Evolutionary conservation across 2,329 filamentous ascomycete species (phyloP), one percentile per base, ranked within the genome.

Genomic region (Seiridium cupressi): DNA sequence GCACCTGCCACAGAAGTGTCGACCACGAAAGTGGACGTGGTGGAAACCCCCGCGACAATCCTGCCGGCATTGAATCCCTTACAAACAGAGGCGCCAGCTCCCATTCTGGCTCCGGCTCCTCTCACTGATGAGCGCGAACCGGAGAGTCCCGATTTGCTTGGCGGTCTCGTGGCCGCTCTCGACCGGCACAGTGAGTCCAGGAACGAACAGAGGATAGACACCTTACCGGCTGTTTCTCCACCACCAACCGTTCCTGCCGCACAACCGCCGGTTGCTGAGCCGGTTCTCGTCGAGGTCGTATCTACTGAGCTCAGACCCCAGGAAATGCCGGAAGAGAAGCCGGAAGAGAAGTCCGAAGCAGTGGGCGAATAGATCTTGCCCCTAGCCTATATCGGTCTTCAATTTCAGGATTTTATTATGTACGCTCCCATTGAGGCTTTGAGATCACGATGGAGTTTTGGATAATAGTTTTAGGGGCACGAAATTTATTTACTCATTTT

Each of bases 131-230:
- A 74, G 8, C 71, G 73, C 18, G 72, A 71, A 38, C 68, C 73
- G 2, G 74, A 76, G 11, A 76, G 77, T 34, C 72, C 76, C 6
- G 78, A 82, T 65, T 59, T 81, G 42, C 73, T 81, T 31, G 76
- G 74, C n/a, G 77, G 74, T n/a, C 66, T 81, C 1, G 76, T 81
- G 64, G 73, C 77, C 1, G 79, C 78, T 40, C 71, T 81, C 42
- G 76, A 81, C 59, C 73, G 76, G 38, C 77, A 80, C 48, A 65
- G 62, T n/a, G 61, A 62, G 3, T 58, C 64, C 11, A 65, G 64
- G 31, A 67, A 68, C 31, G 42, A 34, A 32, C 32, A 36, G 11
- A 31, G 13, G 8, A n/a, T 18, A 13, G 32, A 53, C 32, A 38
- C 49, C 9, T 11, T n/a, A 10, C 36, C 31, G 8, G 44, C 55